Evolutionary conservation across 2,329 filamentous ascomycete genomes (phyloP), one percentile per base, ranked within the genome.

Genomic region (Colletotrichum sojae): DNA sequence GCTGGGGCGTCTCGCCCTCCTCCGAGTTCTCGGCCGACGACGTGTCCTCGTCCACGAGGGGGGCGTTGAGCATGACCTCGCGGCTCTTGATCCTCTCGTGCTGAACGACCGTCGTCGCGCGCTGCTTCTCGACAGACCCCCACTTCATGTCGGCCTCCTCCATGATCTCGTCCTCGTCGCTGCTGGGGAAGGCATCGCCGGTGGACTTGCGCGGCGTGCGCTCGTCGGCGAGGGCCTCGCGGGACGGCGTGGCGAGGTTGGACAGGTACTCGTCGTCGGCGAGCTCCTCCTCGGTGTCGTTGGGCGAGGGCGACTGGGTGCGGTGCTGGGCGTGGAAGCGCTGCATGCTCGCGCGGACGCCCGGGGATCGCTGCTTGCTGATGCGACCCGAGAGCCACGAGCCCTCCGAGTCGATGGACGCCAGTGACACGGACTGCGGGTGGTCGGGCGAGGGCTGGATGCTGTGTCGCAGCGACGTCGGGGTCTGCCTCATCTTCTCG

Each of bases 351-450:
- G 78, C 80, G 39, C 84, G 75, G 76, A 89, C 79, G 76, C 84
- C 77, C 64, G 84, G 76, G 72, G 84, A 84, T 36, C 81, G 79
- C 72, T 84, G 80, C 75, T 83, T 84, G 72, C 84, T 86, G 57
- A 84, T 79, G 65, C 91, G 90, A 16, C 95, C 94, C 4, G 94
- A 96, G 52, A 99, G 90, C 96, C 96, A 99, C 0, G 95, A 98
- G 5, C 89, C 96, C 82, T 99, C 96, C 0, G 95, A 98, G 76
- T 98, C 96, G 68, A 98, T 94, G 0, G 95, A 98, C 2, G 94
- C 96, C 18, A 98, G 86, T 0, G 95, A 98, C 78, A 95, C 92
- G 36, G 94, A 94, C 75, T 94, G 87, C 43, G 82, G 86, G 73
- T 58, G 66, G 43, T 86, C 90, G 18, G 84, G 89, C 5, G 86